Evolutionary conservation across 805 yeast genomes (phyloP).

Genomic region (Blastobotrys peoriensis): DNA sequence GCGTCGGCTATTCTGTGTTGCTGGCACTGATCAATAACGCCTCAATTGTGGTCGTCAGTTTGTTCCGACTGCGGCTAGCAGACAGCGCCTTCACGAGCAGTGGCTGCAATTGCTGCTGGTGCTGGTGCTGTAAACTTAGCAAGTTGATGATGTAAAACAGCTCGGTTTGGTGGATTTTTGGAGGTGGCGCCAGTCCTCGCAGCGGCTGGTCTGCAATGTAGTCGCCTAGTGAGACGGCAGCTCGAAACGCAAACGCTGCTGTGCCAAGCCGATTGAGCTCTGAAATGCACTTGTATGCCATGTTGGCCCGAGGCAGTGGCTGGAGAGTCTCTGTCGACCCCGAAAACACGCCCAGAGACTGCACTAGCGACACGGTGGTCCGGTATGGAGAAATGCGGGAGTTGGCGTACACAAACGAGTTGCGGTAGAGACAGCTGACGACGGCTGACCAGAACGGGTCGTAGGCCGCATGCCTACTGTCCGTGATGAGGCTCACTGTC

Average conservation of each 20-base stretch:
- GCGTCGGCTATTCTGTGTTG: no score
- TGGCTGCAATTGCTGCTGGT: conserved; percentile 6
- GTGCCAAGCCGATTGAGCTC: conserved; percentile 43
- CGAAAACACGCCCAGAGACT: conserved; percentile 41
- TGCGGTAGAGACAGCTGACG: conserved; percentile 39
- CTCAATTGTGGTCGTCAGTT: not conserved
- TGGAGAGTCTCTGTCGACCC: conserved; percentile 56
- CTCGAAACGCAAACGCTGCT: conserved; percentile 43
- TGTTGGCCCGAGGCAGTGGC: conserved; percentile 38
- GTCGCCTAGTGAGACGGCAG: conserved; percentile 55
- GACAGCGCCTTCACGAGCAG: conserved; percentile 5
- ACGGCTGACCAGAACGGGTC: conserved; percentile 37
- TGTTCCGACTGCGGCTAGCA: not conserved
- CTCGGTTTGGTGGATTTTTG: conserved; percentile 61
- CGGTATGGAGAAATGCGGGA: not conserved
- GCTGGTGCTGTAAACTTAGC: conserved; percentile 7
- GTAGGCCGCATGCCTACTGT: conserved; percentile 31
- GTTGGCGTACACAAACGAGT: conserved; percentile 5
- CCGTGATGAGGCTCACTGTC: conserved; percentile 39
- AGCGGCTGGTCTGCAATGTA: conserved; percentile 59
- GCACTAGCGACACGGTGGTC: conserved; percentile 14
- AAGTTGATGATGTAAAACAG: conserved; percentile 30
- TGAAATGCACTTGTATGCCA: conserved; percentile 52
- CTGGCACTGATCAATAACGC: not conserved
- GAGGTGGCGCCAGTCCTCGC: conserved; percentile 56